Evolutionary conservation across 129 eudicot genomes (phyloP).

Genomic region (Escallonia herrerae): DNA sequence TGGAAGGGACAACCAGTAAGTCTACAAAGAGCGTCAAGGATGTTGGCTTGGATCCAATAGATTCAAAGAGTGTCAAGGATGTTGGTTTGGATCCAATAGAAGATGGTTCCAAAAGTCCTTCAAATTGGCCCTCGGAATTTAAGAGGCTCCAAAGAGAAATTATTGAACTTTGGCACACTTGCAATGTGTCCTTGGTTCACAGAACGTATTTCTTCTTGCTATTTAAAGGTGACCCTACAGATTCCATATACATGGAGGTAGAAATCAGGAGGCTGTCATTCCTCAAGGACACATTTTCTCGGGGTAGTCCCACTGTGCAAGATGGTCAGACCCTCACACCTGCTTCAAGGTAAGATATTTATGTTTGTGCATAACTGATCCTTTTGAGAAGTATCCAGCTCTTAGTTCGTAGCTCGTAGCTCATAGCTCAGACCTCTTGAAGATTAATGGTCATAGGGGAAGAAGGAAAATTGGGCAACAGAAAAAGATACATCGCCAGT

Average conservation of each 20-base stretch:
- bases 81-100: slow-evolving; percentile 83
- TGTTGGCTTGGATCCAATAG: slow-evolving; percentile 84
- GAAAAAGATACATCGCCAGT: too few relatives aligned
- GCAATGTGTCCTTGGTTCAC: slow-evolving; percentile 78
- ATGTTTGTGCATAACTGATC: too few relatives aligned
- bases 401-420: too few relatives aligned
- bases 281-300: slow-evolving; percentile 59
- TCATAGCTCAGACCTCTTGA: too few relatives aligned
- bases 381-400: too few relatives aligned
- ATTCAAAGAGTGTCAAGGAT: slow-evolving; percentile 49
- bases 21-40: slow-evolving; percentile 39
- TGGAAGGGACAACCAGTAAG: slow-evolving; percentile 2
- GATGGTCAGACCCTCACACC: slow-evolving; percentile 56
- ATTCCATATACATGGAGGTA: slow-evolving; percentile 87
- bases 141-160: slow-evolving; percentile 70
- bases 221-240: slow-evolving; percentile 72
- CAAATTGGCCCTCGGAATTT: slow-evolving; percentile 63
- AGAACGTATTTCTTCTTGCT: slow-evolving; percentile 78
- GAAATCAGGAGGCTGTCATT: slow-evolving; percentile 68
- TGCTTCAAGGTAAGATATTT: slow-evolving; percentile 53
- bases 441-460: too few relatives aligned
- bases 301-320: slow-evolving; percentile 37
- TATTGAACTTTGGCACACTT: slow-evolving; percentile 67
- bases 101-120: slow-evolving; percentile 31
- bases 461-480: too few relatives aligned